A percentile compares a stretch with the other conserved stretches of the same genome.
phyloP scores from a whole-genome alignment of 2,329 filamentous ascomycete genomes.

The Diaporthe sp. region DNA sequence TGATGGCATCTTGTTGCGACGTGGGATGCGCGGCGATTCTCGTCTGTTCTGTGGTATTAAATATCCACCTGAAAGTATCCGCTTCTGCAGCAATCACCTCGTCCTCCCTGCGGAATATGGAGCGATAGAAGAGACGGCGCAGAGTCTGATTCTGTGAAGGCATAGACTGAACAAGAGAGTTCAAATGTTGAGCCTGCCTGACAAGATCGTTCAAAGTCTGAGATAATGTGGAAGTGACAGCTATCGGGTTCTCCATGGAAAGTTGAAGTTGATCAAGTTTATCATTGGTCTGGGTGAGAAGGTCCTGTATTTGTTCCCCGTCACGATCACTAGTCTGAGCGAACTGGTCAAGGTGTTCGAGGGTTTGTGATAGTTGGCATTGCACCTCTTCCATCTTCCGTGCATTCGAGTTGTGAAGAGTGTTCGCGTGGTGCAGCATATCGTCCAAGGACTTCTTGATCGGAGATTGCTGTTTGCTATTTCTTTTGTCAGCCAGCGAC shows the following conservation, averaged over 20 bases:
- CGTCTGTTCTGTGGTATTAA: constrained; percentile 2
- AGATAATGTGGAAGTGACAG: neutral
- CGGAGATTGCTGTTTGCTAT: constrained; percentile 20
- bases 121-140: constrained; percentile 17
- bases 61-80: constrained; percentile 46
- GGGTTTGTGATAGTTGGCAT: neutral
- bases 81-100: constrained; percentile 40
- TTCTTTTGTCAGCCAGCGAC: neutral
- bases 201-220: neutral
- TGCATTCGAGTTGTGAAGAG: neutral
- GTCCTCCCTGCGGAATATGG: constrained; percentile 28
- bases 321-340: too few species aligned
- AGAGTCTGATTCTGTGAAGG: neutral
- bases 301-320: neutral
- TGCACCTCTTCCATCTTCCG: constrained; percentile 2
- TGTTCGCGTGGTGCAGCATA: neutral
- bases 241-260: neutral
- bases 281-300: neutral
- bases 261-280: neutral
- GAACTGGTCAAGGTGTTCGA: neutral
- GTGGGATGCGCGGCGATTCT: neutral
- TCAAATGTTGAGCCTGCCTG: neutral
- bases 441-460: constrained; percentile 19
- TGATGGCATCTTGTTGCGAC: neutral
- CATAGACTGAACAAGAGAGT: neutral